phyloP scores from a whole-genome alignment of 169 alveolate genomes.

The Cystoisospora suis region DNA sequence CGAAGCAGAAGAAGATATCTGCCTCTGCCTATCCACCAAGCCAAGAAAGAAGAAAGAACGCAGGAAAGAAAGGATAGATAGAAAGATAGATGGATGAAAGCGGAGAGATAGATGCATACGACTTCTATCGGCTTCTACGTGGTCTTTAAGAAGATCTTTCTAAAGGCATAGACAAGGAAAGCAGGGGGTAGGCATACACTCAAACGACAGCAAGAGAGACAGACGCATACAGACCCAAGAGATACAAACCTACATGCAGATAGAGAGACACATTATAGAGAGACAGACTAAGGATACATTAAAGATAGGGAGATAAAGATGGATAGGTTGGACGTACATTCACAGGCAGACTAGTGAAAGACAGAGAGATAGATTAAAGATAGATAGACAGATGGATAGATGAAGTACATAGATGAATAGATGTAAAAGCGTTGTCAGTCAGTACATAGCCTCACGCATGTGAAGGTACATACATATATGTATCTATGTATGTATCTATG shows the following conservation, averaged over 20 bases:
- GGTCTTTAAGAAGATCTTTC: too few species aligned
- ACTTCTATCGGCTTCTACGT: too few species aligned
- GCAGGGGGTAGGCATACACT: too few species aligned
- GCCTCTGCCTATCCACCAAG: conserved; percentile 68
- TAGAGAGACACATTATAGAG: too few species aligned
- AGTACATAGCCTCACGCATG: not conserved
- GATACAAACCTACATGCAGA: too few species aligned
- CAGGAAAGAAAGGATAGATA: not conserved
- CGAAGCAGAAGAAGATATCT: conserved; percentile 66
- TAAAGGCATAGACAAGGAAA: not conserved
- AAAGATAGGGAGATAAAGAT: not conserved
- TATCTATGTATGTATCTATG: not conserved
- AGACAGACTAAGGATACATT: too few species aligned
- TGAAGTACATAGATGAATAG: too few species aligned
- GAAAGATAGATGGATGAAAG: not conserved
- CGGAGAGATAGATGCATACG: not conserved
- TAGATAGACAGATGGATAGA: not conserved
- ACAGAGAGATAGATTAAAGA: conserved; percentile 17
- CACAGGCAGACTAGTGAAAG: not conserved
- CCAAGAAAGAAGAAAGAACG: not conserved
- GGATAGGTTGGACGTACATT: not conserved
- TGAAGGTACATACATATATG: not conserved
- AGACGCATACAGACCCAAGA: too few species aligned
- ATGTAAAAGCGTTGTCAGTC: too few species aligned
- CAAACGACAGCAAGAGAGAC: too few species aligned